These are phyloP conservation scores for Ophiostoma fasciatum DNA, from an alignment of 2,329 filamentous ascomycete genomes.

Conservation along the genomic window DNA sequence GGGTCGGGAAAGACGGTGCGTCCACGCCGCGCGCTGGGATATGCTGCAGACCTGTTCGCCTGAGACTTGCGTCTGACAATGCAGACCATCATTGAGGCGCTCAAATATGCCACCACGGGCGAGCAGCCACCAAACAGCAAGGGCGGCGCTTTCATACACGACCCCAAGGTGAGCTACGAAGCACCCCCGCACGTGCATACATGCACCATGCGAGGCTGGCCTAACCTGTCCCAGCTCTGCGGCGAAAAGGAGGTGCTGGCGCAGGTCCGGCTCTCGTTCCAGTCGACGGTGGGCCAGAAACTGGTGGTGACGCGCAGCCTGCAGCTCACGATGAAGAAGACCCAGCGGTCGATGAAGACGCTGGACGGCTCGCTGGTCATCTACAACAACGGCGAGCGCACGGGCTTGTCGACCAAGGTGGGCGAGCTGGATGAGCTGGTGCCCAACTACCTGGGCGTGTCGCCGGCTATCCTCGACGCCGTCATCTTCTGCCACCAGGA, in stretches of 20 bases:
- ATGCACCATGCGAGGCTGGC: no score
- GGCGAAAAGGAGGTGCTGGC: slow-evolving; percentile 82
- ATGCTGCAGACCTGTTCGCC: no score
- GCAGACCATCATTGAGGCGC: slow-evolving; percentile 84
- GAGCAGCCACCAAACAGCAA: slow-evolving; percentile 84
- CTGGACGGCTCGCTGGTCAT: slow-evolving; percentile 68
- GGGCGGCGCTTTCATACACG: slow-evolving; percentile 87
- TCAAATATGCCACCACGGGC: slow-evolving; percentile 95
- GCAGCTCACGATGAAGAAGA: slow-evolving; percentile 77
- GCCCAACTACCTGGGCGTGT: slow-evolving; percentile 76
- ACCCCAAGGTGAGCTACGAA: slow-evolving; percentile 60
- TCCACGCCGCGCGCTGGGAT: no score
- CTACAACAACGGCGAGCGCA: slow-evolving; percentile 64
- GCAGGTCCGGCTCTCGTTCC: slow-evolving; percentile 83
- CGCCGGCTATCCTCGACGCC: slow-evolving; percentile 74
- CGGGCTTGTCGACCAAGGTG: slow-evolving; percentile 62
- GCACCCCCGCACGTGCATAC: no score
- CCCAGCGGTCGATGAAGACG: slow-evolving; percentile 60
- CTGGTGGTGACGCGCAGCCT: slow-evolving; percentile 76
- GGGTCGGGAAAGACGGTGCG: slow-evolving; percentile 76
- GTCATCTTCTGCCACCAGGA: slow-evolving; percentile 99
- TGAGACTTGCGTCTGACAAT: neutral
- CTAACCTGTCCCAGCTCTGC: slow-evolving; percentile 35
- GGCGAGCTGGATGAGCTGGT: slow-evolving; percentile 73
- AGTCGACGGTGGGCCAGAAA: slow-evolving; percentile 58